Percentiles rank a stretch among this genome's conserved stretches.
Evolutionary conservation across 352 stramenopile species (phyloP).

Genomic region (Pythium sukuiense): DNA sequence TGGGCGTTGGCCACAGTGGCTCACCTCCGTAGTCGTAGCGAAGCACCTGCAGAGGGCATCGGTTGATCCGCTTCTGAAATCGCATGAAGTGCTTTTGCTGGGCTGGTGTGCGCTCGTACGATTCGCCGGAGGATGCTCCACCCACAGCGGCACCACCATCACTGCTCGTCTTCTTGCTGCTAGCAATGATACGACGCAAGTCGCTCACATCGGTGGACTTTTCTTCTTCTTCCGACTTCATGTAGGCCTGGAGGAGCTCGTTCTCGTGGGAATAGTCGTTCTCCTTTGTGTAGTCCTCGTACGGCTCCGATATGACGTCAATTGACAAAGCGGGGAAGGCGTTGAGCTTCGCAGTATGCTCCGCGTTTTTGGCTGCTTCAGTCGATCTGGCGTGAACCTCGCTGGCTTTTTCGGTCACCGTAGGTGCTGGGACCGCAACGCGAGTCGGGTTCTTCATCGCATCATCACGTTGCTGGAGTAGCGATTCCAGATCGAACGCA

Average conservation of each 20-base stretch:
- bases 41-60: constrained; percentile 74
- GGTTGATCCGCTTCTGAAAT: constrained; percentile 86
- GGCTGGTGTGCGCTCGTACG: constrained; percentile 80
- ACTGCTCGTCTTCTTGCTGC: constrained; percentile 45
- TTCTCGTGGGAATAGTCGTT: constrained; percentile 77
- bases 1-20: constrained; percentile 70
- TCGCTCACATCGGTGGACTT: constrained; percentile 67
- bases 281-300: constrained; percentile 59
- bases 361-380: not conserved
- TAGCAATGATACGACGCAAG: constrained; percentile 58
- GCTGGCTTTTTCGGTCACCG: constrained; percentile 2
- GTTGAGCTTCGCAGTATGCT: constrained; percentile 13
- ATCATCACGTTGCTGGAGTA: constrained; percentile 71
- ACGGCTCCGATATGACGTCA: constrained; percentile 78
- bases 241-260: constrained; percentile 72
- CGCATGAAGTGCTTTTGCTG: constrained; percentile 73
- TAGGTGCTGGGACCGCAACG: constrained; percentile 11
- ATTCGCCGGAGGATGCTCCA: constrained; percentile 43
- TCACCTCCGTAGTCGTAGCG: constrained; percentile 87
- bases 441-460: constrained; percentile 39
- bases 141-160: constrained; percentile 15
- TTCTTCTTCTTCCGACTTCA: constrained; percentile 77
- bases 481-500: constrained; percentile 56
- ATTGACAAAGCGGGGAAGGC: constrained; percentile 64
- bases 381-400: constrained; percentile 15